A percentile compares a stretch with the other conserved stretches of the same genome.
Conservation (phyloP, 148 eudicot species). For the Gaultheria prostrata region DNA sequence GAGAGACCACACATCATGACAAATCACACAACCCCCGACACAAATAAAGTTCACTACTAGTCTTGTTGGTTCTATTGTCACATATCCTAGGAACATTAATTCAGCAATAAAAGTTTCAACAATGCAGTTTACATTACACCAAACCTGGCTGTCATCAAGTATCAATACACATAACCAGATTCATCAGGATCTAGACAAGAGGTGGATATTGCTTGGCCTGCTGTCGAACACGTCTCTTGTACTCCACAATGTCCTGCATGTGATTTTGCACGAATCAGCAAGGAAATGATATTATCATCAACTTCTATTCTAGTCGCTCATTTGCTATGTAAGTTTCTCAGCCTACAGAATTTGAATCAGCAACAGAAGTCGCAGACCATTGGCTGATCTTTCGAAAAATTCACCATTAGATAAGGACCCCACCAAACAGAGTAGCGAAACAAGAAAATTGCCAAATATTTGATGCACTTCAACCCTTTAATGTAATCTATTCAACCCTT, state of each 20-base stretch:
- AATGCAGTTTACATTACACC: background rate
- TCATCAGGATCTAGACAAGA: constrained; percentile 14
- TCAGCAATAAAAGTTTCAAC: background rate
- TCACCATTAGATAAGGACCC: background rate
- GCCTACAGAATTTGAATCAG: background rate
- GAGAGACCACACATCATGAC: background rate
- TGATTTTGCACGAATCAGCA: background rate
- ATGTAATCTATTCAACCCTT: background rate
- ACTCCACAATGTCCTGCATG: constrained; percentile 69
- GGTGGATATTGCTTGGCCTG: constrained; percentile 46
- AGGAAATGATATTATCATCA: background rate
- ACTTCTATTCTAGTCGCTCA: constrained; percentile 19
- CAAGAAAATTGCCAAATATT: background rate
- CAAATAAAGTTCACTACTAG: background rate
- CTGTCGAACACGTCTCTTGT: constrained; percentile 48
- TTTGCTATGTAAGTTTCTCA: background rate
- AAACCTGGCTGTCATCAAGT: background rate
- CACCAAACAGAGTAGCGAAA: background rate
- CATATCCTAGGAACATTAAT: background rate
- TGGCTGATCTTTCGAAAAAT: background rate
- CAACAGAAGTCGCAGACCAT: background rate
- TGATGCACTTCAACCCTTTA: background rate
- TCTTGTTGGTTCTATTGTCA: background rate
- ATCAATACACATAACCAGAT: background rate
- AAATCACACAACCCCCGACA: background rate